Percentiles rank a stretch among this genome's conserved stretches.
These are phyloP conservation scores for Neodidymelliopsis sp. DNA, from an alignment of 2,329 filamentous ascomycete genomes.

Conservation along the genomic window DNA sequence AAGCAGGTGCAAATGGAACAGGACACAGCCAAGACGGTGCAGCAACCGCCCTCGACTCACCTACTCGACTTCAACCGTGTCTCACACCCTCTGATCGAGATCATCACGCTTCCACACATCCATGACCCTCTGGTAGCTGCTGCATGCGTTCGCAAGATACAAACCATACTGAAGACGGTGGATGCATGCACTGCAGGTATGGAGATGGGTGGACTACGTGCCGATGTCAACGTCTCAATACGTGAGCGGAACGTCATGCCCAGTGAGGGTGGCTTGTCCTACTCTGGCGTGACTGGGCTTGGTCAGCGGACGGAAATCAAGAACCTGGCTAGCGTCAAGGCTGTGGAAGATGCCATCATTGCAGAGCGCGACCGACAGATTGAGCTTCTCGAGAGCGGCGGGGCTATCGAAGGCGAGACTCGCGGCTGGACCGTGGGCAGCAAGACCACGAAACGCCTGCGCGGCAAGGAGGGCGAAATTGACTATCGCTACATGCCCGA, in stretches of 20 bases:
- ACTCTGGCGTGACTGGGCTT: constrained; percentile 67
- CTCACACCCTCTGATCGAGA: constrained; percentile 89
- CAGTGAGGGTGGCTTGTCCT: constrained; percentile 53
- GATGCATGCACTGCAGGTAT: constrained; percentile 90
- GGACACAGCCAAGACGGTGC: constrained; percentile 93
- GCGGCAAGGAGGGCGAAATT: constrained; percentile 95
- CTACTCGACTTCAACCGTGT: constrained; percentile 95
- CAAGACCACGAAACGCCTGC: constrained; percentile 79
- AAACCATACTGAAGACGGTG: constrained; percentile 78
- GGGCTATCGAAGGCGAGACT: constrained; percentile 81
- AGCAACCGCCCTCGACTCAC: constrained; percentile 74
- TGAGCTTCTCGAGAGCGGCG: constrained; percentile 75
- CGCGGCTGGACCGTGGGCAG: constrained; percentile 89
- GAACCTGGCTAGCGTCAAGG: constrained; percentile 93
- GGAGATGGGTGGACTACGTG: constrained; percentile 89
- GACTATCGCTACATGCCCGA: constrained; percentile 99
- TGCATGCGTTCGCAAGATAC: constrained; percentile 87
- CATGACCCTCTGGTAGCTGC: constrained; percentile 88
- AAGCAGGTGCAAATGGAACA: constrained; percentile 97
- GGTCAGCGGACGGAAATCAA: constrained; percentile 97
- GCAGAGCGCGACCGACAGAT: constrained; percentile 93
- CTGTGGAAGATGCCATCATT: constrained; percentile 91
- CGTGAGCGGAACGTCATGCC: constrained; percentile 55
- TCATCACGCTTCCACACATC: constrained; percentile 90
- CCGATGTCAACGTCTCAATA: constrained; percentile 95